Evolutionary conservation across 148 eudicot genomes (phyloP), one percentile per base, ranked within the genome.

Genomic region (Limonium bicolor): DNA sequence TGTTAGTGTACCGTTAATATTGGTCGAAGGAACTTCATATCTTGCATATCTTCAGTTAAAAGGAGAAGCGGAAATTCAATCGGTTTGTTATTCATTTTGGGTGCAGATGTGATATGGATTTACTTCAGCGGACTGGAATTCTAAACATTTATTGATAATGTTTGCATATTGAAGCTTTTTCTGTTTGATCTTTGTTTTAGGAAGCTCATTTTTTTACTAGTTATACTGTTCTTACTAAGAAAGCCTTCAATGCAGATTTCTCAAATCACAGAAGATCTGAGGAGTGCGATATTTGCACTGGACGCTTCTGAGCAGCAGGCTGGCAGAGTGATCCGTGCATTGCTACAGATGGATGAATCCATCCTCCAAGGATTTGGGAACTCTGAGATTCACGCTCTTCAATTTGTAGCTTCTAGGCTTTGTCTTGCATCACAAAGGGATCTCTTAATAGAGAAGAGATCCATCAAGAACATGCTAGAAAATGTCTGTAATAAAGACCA

Each of bases 291-390:
- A 20, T 72, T 72, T 36, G 42, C 18, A 36, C 4, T 68, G 36
- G 67, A 72, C 21, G 29, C 68, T 21, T 45, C 62, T 30, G 78
- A 72, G 57, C 70, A 65, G 35, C 58, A 68, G 58, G 78, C 68
- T 36, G 70, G 78, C 14, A 72, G 57, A 28, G 71, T 60, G 22
- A 16, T 72, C 37, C 54, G 53, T 46, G 58, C 67, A 12, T 30
- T 72, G 39, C 51, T 72, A 38, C 62, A 64, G 46, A 62, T 48
- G 64, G 62, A 50, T 41, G 44, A n/a, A 15, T 48, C 60, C 47
- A 54, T 46, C 14, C 26, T 51, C 36, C 24, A 48, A 17, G 62
- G 63, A 23, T 51, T 11, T 47, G 58, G 46, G n/a, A 37, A 35
- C 40, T 60, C 62, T 16, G 74, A 68, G 51, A 28, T 64, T 36